Conservation (phyloP, 1,139 yeast genomes). For the Pichia sp. region DNA sequence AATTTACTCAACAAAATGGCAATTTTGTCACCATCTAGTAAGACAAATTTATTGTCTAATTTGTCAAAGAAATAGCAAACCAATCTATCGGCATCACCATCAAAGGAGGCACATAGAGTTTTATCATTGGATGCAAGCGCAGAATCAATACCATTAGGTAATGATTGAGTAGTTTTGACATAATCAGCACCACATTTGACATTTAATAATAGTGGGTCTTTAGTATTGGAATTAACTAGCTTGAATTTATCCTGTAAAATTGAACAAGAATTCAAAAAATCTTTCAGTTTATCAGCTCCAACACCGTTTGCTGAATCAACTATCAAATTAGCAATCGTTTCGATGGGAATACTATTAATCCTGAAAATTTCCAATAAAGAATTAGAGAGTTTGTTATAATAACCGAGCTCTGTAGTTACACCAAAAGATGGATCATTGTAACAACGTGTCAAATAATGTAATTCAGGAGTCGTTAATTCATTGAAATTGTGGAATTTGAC, state of each 20-base stretch:
- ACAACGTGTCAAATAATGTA: conserved; percentile 78
- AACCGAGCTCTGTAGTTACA: conserved; percentile 56
- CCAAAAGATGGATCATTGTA: conserved; percentile 62
- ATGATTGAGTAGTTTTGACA: conserved; percentile 79
- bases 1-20: conserved; percentile 71
- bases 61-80: conserved; percentile 60
- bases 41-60: conserved; percentile 42
- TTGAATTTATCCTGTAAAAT: conserved; percentile 28
- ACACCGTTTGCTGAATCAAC: conserved; percentile 94
- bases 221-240: conserved; percentile 50
- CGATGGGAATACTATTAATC: conserved; percentile 24
- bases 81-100: conserved; percentile 96
- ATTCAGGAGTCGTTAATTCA: conserved; percentile 84
- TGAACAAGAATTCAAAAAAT: conserved; percentile 31
- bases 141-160: conserved; percentile 51
- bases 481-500: conserved; percentile 46
- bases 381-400: conserved; percentile 52
- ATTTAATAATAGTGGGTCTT: conserved; percentile 54
- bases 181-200: conserved; percentile 90
- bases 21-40: conserved; percentile 92
- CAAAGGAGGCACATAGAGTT: conserved; percentile 71
- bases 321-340: conserved; percentile 34
- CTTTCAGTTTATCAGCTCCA: conserved; percentile 68
- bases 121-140: conserved; percentile 24
- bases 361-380: conserved; percentile 17